Conservation (phyloP, 2,329 filamentous ascomycete species). For the Alternaria triticimaculans region DNA sequence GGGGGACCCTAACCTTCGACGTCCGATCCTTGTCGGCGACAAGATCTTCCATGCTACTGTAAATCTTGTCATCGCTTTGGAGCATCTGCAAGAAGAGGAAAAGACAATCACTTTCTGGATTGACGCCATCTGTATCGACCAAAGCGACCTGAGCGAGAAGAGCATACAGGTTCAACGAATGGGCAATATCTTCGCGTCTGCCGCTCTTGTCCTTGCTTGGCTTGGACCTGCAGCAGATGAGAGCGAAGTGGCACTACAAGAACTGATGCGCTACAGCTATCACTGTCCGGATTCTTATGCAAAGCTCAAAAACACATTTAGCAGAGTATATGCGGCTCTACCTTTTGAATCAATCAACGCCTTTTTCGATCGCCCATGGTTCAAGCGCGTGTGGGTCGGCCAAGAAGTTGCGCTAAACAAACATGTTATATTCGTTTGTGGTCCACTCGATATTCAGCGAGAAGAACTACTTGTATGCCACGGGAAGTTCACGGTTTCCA, state of each 20-base stretch:
- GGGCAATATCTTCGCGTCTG: neutral
- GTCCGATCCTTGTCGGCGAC: neutral
- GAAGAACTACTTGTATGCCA: neutral
- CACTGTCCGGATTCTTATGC: neutral
- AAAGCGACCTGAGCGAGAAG: neutral
- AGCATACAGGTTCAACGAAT: neutral
- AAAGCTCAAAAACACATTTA: too few species aligned
- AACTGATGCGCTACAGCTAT: neutral
- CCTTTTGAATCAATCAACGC: neutral
- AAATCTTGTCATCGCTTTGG: neutral
- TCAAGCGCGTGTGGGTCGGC: neutral
- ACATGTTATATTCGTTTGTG: neutral
- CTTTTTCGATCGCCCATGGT: neutral
- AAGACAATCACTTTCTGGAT: neutral
- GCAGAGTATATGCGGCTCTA: neutral
- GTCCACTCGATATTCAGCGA: neutral
- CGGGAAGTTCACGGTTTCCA: neutral
- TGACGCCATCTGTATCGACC: neutral
- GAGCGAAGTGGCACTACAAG: neutral
- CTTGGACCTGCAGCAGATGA: neutral
- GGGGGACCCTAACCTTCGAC: neutral
- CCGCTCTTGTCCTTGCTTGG: neutral
- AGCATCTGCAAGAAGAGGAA: neutral
- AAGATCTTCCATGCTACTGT: neutral
- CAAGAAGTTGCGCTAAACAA: neutral